Conservation (phyloP, 2,329 filamentous ascomycete species). For the Fusarium oligoseptatum region DNA sequence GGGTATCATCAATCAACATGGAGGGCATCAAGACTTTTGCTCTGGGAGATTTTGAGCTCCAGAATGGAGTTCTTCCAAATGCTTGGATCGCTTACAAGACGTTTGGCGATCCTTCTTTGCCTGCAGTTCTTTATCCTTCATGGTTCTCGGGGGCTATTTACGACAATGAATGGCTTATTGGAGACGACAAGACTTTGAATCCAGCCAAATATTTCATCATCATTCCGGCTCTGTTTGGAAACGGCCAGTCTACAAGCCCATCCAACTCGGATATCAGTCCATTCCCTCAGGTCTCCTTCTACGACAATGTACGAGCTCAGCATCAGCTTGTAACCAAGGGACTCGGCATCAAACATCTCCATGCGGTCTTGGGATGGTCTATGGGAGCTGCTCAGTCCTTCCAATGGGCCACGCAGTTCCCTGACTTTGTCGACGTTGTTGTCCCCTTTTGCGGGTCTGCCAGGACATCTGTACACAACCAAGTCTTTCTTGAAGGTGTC, state of each 20-base stretch:
- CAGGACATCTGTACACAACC: constrained; percentile 64
- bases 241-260: constrained; percentile 66
- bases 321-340: constrained; percentile 56
- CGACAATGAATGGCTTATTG: constrained; percentile 82
- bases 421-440: constrained; percentile 60
- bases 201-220: constrained; percentile 67
- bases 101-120: constrained; percentile 72
- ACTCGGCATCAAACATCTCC: constrained; percentile 58
- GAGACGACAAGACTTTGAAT: constrained; percentile 72
- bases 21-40: constrained; percentile 54
- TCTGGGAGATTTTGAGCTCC: constrained; percentile 76
- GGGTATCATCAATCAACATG: constrained; percentile 17
- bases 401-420: constrained; percentile 64
- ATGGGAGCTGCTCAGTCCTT: constrained; percentile 69
- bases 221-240: constrained; percentile 64
- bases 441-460: constrained; percentile 66
- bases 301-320: constrained; percentile 66
- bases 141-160: constrained; percentile 76
- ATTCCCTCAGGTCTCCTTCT: constrained; percentile 62
- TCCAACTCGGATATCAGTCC: constrained; percentile 58
- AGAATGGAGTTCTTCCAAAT: constrained; percentile 71
- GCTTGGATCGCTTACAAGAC: constrained; percentile 84
- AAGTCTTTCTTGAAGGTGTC: constrained; percentile 67
- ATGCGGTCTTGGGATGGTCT: constrained; percentile 66
- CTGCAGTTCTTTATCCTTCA: constrained; percentile 80